These are phyloP conservation scores for Nakazawaea ambrosiae DNA, from an alignment of 805 yeast species.

Conservation along the genomic window DNA sequence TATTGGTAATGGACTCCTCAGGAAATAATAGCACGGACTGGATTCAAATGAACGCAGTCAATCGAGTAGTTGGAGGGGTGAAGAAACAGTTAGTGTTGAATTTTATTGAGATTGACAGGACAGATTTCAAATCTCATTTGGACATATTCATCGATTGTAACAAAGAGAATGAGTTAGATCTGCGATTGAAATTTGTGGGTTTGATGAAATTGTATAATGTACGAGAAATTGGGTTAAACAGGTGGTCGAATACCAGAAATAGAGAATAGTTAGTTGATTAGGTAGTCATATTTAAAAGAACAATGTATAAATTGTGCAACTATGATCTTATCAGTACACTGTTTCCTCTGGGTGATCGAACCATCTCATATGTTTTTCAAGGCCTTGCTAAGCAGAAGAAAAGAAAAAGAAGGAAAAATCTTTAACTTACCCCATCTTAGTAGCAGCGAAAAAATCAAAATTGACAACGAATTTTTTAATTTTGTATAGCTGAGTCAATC, in stretches of 20 bases:
- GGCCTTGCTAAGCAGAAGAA: no score
- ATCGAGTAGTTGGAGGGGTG: constrained; percentile 84
- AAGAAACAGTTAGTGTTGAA: constrained; percentile 67
- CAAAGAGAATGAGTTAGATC: constrained; percentile 11
- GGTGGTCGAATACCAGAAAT: constrained; percentile 85
- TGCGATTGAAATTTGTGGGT: constrained; percentile 16
- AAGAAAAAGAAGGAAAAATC: no score
- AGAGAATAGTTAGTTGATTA: constrained; percentile 44
- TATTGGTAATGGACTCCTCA: constrained; percentile 42
- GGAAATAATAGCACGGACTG: constrained; percentile 27
- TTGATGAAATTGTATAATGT: constrained; percentile 41
- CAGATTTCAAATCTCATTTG: no score
- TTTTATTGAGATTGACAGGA: constrained; percentile 50
- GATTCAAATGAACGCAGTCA: constrained; percentile 60
- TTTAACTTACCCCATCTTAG: no score
- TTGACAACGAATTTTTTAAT: no score
- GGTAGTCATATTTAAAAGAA: no score
- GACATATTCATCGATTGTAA: constrained; percentile 12
- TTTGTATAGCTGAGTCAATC: no score
- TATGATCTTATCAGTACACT: no score
- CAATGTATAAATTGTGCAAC: no score
- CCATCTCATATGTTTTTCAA: no score
- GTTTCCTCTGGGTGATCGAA: no score
- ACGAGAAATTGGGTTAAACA: constrained; percentile 59
- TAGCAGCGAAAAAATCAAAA: no score